A percentile compares a stretch with the other conserved stretches of the same genome.
Conservation (phyloP, 1,284 basidiomycete species). For the Ceratobasidium sp. region DNA sequence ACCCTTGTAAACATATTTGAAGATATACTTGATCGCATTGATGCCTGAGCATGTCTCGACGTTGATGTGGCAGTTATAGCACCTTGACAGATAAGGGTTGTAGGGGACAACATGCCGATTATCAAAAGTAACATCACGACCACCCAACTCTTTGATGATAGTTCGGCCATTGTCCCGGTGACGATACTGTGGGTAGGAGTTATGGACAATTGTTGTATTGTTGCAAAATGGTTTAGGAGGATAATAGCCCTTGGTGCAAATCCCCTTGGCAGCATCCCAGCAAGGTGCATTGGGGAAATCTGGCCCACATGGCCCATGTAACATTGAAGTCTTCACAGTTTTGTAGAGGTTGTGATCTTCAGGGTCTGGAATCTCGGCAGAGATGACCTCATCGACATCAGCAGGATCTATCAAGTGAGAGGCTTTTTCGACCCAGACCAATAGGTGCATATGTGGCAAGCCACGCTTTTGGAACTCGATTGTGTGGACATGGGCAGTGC, state of each 20-base stretch:
- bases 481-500: constrained; percentile 54
- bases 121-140: constrained; percentile 44
- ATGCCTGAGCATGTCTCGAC: constrained; percentile 53
- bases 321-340: constrained; percentile 53
- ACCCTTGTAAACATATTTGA: constrained; percentile 61
- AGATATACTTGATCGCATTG: constrained; percentile 55
- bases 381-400: constrained; percentile 55
- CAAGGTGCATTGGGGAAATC: constrained; percentile 52
- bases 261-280: constrained; percentile 43
- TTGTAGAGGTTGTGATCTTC: constrained; percentile 54
- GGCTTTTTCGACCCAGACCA: constrained; percentile 55
- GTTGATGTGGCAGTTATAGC: constrained; percentile 60
- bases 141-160: not conserved
- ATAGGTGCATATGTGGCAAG: constrained; percentile 58
- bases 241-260: constrained; percentile 55
- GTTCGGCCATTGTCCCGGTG: constrained; percentile 26
- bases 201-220: constrained; percentile 52
- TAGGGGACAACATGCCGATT: constrained; percentile 56
- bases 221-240: constrained; percentile 53
- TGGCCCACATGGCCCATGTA: constrained; percentile 58
- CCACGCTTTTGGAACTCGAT: constrained; percentile 63
- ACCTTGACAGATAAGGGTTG: constrained; percentile 50
- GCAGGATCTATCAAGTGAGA: constrained; percentile 51
- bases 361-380: constrained; percentile 56
- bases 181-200: constrained; percentile 54